Percentiles rank a stretch among this genome's conserved stretches.
phyloP scores from a whole-genome alignment of 2,329 filamentous ascomycete species.

The Hysterium pulicare region DNA sequence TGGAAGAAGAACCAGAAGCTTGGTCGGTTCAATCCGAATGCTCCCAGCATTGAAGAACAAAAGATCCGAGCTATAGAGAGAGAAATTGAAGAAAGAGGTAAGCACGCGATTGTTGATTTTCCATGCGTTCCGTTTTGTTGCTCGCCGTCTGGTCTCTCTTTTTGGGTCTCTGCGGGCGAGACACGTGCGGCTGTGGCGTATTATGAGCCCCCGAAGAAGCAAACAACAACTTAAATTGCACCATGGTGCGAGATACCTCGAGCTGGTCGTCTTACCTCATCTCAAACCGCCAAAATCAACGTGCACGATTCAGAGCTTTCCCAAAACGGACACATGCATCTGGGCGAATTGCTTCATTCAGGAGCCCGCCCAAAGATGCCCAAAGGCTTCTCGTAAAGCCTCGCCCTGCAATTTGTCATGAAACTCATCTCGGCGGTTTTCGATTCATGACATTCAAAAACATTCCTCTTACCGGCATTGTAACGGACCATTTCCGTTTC shows the following conservation, averaged over 20 bases:
- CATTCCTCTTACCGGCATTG: conserved; percentile 7
- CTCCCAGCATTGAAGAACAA: conserved; percentile 68
- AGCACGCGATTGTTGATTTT: conserved; percentile 13
- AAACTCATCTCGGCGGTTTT: background rate
- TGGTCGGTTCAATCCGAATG: conserved; percentile 90
- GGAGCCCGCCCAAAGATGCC: background rate
- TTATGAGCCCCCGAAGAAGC: conserved; percentile 12
- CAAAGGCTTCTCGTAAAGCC: conserved; percentile 13
- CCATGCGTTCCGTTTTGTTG: background rate
- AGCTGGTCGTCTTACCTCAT: conserved; percentile 9
- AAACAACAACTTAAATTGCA: conserved; percentile 10
- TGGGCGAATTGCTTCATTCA: conserved; percentile 5
- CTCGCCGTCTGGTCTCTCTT: conserved; percentile 9
- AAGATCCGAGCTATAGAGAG: conserved; percentile 65
- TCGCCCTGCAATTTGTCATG: conserved; percentile 19
- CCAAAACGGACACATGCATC: conserved; percentile 17
- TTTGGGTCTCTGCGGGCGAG: conserved; percentile 3
- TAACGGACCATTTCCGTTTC: conserved; percentile 10
- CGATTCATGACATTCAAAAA: background rate
- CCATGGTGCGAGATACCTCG: conserved; percentile 5
- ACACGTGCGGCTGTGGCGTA: conserved; percentile 10
- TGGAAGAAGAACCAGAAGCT: conserved; percentile 96
- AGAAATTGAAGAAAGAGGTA: conserved; percentile 68
- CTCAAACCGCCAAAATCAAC: conserved; percentile 5
- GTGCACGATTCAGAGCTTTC: conserved; percentile 16